A percentile compares a stretch with the other conserved stretches of the same genome.
Evolutionary conservation across 331 rosid species (phyloP).

Genomic region (Quercus lobata): DNA sequence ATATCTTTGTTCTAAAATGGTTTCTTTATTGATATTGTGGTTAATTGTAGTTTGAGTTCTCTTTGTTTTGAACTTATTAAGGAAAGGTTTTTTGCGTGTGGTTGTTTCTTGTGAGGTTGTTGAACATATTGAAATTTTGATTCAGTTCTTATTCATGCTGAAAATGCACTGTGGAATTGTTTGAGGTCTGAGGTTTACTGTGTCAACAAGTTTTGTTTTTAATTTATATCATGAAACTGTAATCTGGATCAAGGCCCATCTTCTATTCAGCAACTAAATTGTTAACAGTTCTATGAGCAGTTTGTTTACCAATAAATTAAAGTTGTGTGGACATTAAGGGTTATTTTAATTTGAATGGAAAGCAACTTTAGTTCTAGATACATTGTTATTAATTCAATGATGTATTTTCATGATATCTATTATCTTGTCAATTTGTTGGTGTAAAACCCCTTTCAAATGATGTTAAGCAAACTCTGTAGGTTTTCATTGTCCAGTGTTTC

Average conservation of each 20-base stretch:
- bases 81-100: not conserved
- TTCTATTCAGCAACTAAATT: not conserved
- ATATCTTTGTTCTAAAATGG: too few species aligned
- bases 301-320: not conserved
- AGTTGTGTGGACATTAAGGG: not conserved
- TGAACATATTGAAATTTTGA: too few species aligned
- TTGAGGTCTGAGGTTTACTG: not conserved
- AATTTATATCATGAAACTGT: too few species aligned
- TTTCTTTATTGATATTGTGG: not conserved
- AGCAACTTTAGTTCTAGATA: not conserved
- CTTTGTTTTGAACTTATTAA: not conserved
- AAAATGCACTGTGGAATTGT: too few species aligned
- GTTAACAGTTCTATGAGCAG: not conserved
- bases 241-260: too few species aligned
- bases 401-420: not conserved
- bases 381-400: too few species aligned
- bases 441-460: not conserved
- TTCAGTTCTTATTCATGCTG: too few species aligned
- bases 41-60: not conserved
- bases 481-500: not conserved
- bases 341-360: not conserved
- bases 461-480: not conserved
- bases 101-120: not conserved
- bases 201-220: not conserved
- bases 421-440: not conserved